Conservation (phyloP, 495 filamentous ascomycete species). For the Amorphotheca resinae region DNA sequence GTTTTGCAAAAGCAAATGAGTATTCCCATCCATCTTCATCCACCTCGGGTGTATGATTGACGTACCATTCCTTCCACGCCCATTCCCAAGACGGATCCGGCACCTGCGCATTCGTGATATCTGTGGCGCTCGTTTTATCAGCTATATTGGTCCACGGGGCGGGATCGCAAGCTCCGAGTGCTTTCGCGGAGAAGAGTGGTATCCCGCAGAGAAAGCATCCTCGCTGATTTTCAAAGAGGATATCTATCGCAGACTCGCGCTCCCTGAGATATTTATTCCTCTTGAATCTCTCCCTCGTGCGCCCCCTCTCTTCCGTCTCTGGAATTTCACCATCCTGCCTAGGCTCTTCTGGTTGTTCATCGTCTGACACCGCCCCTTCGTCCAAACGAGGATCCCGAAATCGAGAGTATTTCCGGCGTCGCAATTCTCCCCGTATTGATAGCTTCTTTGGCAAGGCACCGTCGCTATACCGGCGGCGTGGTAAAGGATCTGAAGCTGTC, state of each 20-base stretch:
- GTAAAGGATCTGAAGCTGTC: constrained; percentile 14
- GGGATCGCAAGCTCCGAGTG: constrained; percentile 80
- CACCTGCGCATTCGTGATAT: constrained; percentile 81
- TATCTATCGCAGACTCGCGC: constrained; percentile 55
- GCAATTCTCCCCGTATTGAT: constrained; percentile 33
- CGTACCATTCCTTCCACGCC: constrained; percentile 89
- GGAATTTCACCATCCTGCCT: neutral
- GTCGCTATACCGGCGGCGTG: constrained; percentile 17
- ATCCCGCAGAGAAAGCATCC: constrained; percentile 80
- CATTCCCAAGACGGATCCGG: constrained; percentile 96
- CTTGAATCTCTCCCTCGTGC: constrained; percentile 6
- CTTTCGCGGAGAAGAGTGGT: constrained; percentile 73
- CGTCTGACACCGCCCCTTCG: constrained; percentile 21
- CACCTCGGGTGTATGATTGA: constrained; percentile 77
- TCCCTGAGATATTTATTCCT: constrained; percentile 7
- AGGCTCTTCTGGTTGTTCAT: constrained; percentile 9
- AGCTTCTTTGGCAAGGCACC: constrained; percentile 9
- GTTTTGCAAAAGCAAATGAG: constrained; percentile 65
- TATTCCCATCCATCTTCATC: constrained; percentile 97
- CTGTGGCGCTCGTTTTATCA: constrained; percentile 61
- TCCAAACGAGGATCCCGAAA: constrained; percentile 38
- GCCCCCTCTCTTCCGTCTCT: constrained; percentile 15
- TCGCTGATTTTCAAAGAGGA: constrained; percentile 89
- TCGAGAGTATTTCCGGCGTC: constrained; percentile 48
- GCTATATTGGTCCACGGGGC: constrained; percentile 70